phyloP scores from a whole-genome alignment of 2,329 filamentous ascomycete species.

The Mycosphaerella arachidis region DNA sequence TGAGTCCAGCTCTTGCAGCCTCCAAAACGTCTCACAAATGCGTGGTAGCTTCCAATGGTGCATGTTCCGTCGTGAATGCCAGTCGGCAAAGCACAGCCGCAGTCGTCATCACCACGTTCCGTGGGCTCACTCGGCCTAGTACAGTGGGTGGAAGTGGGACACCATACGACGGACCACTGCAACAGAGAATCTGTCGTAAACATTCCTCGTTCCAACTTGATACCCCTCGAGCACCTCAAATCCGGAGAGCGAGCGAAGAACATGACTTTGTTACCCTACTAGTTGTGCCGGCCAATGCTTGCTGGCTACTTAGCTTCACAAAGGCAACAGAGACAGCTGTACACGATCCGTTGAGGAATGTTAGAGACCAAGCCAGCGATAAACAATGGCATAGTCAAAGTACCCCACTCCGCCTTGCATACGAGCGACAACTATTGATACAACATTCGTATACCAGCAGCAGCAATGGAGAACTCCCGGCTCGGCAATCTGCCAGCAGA shows the following conservation, averaged over 20 bases:
- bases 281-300: neutral
- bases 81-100: neutral
- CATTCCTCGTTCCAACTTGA: neutral
- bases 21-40: neutral
- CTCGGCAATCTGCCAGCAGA: slow-evolving; percentile 13
- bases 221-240: neutral
- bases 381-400: neutral
- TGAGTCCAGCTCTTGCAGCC: neutral
- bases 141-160: neutral
- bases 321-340: neutral
- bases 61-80: neutral
- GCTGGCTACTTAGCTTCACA: neutral
- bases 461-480: slow-evolving; percentile 7
- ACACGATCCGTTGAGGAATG: neutral
- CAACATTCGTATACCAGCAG: neutral
- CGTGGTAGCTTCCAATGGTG: no score
- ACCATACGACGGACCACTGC: neutral
- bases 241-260: neutral
- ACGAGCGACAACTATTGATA: neutral
- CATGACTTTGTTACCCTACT: neutral
- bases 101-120: neutral
- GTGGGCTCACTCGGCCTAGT: neutral
- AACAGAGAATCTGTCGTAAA: neutral
- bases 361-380: neutral
- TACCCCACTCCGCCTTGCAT: neutral